phyloP scores from a whole-genome alignment of 2,329 filamentous ascomycete genomes.

The Chaetomium sp. region DNA sequence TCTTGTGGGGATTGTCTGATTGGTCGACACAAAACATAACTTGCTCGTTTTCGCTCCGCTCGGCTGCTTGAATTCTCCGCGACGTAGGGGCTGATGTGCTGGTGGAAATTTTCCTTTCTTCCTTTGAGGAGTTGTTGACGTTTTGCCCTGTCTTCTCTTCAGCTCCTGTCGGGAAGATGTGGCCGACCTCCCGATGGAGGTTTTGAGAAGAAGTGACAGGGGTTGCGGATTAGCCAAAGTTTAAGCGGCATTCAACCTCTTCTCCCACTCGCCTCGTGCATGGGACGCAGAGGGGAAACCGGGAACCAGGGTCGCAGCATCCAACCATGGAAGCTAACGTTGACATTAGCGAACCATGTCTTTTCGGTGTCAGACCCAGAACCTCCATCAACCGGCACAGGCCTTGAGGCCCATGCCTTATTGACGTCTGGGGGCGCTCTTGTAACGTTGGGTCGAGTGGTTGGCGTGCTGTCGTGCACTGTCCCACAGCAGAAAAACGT shows the following conservation, averaged over 20 bases:
- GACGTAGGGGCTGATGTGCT: too few species aligned
- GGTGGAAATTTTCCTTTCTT: too few species aligned
- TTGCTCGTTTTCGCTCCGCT: too few species aligned
- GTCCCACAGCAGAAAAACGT: conserved; percentile 1
- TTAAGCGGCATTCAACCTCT: conserved; percentile 20
- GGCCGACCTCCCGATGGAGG: not conserved
- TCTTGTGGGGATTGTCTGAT: too few species aligned
- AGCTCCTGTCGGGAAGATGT: not conserved
- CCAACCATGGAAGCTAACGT: conserved; percentile 17
- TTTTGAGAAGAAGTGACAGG: not conserved
- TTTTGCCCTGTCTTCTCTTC: not conserved
- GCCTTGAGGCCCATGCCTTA: conserved; percentile 13
- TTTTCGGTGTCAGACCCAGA: conserved; percentile 18
- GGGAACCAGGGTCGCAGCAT: conserved; percentile 29
- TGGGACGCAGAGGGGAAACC: conserved; percentile 25
- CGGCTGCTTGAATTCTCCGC: too few species aligned
- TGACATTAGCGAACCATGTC: conserved; percentile 21
- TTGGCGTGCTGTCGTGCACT: not conserved
- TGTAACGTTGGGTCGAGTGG: not conserved
- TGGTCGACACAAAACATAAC: too few species aligned
- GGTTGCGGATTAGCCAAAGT: conserved; percentile 19
- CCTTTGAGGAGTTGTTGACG: too few species aligned
- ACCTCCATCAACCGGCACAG: conserved; percentile 10
- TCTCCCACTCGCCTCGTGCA: conserved; percentile 10
- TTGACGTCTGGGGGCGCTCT: conserved; percentile 3